Percentiles rank a stretch among this genome's conserved stretches.
Conservation (phyloP, 192 early-diverging fungal species). For the Phycomyces blakesleeanus region DNA sequence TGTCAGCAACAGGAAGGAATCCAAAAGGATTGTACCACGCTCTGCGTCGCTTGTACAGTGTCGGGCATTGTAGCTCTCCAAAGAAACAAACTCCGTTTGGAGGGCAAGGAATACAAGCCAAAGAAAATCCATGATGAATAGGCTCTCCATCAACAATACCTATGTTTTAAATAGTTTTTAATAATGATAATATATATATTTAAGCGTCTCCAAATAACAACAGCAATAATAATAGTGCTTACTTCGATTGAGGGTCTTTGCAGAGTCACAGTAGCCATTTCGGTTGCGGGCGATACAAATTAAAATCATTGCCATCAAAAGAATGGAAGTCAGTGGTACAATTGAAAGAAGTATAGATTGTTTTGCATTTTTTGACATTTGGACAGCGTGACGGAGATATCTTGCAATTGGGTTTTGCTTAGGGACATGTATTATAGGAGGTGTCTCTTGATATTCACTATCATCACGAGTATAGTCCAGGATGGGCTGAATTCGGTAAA, state of each 20-base stretch:
- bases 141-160: background rate
- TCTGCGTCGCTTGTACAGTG: conserved; percentile 4
- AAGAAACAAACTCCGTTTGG: conserved; percentile 5
- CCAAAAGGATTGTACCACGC: background rate
- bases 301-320: background rate
- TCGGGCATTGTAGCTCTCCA: conserved; percentile 9
- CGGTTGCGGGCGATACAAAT: background rate
- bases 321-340: background rate
- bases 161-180: background rate
- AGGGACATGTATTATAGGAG: too few relatives aligned
- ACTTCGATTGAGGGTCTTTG: background rate
- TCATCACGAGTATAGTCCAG: too few relatives aligned
- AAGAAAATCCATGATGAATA: background rate
- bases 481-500: too few relatives aligned
- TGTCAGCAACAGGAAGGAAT: conserved; percentile 11
- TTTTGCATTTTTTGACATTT: too few relatives aligned
- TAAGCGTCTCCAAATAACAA: too few relatives aligned
- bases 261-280: conserved; percentile 11
- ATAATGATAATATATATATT: background rate
- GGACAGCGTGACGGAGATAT: too few relatives aligned
- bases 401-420: too few relatives aligned
- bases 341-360: background rate
- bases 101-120: conserved; percentile 15
- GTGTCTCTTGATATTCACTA: too few relatives aligned
- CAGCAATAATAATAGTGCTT: too few relatives aligned